Conservation (phyloP, 352 stramenopile genomes). For the Discostella stelligera region DNA sequence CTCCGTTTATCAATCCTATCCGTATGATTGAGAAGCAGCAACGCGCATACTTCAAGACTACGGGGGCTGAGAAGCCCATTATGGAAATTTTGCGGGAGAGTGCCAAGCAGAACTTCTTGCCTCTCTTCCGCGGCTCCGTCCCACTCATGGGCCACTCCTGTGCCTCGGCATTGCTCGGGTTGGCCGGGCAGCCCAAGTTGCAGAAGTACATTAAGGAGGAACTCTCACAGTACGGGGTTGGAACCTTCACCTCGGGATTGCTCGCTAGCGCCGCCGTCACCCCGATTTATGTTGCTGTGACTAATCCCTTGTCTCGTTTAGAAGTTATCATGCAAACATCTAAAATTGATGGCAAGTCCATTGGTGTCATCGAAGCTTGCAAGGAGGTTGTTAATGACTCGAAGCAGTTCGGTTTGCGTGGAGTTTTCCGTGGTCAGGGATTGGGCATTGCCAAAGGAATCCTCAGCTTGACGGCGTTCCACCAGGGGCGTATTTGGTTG, state of each 20-base stretch:
- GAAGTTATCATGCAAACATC: conserved; percentile 86
- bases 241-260: conserved; percentile 75
- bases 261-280: conserved; percentile 71
- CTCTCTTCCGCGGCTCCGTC: conserved; percentile 82
- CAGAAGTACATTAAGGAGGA: conserved; percentile 83
- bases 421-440: conserved; percentile 82
- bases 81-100: conserved; percentile 82
- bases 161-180: conserved; percentile 74
- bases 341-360: conserved; percentile 77
- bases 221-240: conserved; percentile 55
- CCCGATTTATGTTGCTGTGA: conserved; percentile 84
- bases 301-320: conserved; percentile 79
- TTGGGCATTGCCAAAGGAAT: conserved; percentile 84
- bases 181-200: conserved; percentile 82
- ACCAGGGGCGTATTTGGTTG: conserved; percentile 81
- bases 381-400: conserved; percentile 78
- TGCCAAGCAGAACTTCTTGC: conserved; percentile 73
- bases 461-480: conserved; percentile 80
- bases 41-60: conserved; percentile 82
- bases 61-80: conserved; percentile 79
- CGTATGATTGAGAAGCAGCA: conserved; percentile 87
- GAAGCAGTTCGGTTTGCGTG: conserved; percentile 79
- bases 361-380: conserved; percentile 68
- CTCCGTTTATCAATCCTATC: conserved; percentile 84
- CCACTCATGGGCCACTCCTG: conserved; percentile 83